Evolutionary conservation across 2,329 filamentous ascomycete genomes (phyloP).

Genomic region (Thielaviopsis punctulata): DNA sequence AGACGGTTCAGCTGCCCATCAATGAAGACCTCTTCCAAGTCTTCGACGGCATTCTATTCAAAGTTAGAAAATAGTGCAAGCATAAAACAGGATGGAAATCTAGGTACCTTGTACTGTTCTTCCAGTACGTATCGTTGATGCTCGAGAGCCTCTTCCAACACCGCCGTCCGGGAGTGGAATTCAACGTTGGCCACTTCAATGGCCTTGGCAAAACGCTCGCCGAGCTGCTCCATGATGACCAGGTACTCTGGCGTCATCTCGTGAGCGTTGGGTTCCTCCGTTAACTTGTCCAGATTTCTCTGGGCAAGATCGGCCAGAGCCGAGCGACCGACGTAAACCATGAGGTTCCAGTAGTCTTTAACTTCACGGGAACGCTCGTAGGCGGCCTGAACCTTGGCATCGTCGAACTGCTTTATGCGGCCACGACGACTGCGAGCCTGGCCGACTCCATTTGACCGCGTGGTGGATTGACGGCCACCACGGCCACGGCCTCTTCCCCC

Average conservation of each 20-base stretch:
- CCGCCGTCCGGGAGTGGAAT: constrained; percentile 13
- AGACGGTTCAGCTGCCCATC: constrained; percentile 29
- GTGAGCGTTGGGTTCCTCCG: constrained; percentile 34
- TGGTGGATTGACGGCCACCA: constrained; percentile 15
- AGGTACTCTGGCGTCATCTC: constrained; percentile 36
- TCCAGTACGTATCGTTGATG: constrained; percentile 10
- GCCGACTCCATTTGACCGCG: constrained; percentile 14
- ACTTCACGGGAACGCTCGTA: constrained; percentile 49
- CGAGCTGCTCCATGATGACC: constrained; percentile 33
- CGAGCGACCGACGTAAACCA: constrained; percentile 45
- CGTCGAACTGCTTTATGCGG: constrained; percentile 38
- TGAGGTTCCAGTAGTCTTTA: constrained; percentile 45
- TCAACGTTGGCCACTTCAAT: constrained; percentile 13
- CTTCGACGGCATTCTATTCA: constrained; percentile 22
- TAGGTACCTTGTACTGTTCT: constrained; percentile 14
- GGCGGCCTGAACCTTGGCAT: constrained; percentile 36
- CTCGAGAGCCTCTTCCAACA: constrained; percentile 5
- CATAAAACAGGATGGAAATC: background rate
- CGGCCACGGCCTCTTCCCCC: constrained; percentile 14
- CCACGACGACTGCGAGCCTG: constrained; percentile 21
- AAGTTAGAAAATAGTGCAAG: constrained; percentile 2
- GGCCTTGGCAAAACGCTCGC: constrained; percentile 22
- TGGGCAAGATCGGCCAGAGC: constrained; percentile 48
- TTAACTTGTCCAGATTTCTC: constrained; percentile 38
- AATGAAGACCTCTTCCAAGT: constrained; percentile 24